Evolutionary conservation across 805 yeast genomes (phyloP).

Genomic region (Debaryomyces hansenii): DNA sequence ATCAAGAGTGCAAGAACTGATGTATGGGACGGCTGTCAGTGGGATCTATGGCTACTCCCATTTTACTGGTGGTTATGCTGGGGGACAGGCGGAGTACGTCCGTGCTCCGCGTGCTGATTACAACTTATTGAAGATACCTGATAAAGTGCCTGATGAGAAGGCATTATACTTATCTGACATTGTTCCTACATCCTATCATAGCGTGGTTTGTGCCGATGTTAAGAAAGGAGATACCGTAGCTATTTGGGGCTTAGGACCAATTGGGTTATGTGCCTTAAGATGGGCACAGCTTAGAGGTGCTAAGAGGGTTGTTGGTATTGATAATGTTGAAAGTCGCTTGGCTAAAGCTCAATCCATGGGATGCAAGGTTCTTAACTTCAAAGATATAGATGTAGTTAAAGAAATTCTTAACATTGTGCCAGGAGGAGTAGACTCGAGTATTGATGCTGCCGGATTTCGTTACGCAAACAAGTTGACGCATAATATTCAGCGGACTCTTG

Average conservation of each 20-base stretch:
- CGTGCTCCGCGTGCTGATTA: not conserved
- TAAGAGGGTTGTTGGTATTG: not conserved
- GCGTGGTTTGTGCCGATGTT: not conserved
- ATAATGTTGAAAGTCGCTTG: not conserved
- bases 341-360: too few relatives aligned
- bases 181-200: not conserved
- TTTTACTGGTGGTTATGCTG: constrained; percentile 1
- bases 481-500: not conserved
- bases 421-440: not conserved
- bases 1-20: not conserved
- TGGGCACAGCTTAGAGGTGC: not conserved
- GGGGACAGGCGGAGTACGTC: constrained; percentile 1
- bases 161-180: not conserved
- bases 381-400: not conserved
- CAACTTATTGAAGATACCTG: not conserved
- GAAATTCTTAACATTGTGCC: not conserved
- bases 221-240: not conserved
- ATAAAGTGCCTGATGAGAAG: not conserved
- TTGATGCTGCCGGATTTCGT: not conserved
- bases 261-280: not conserved
- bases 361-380: not conserved
- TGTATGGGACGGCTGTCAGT: not conserved
- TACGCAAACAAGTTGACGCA: not conserved
- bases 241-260: not conserved
- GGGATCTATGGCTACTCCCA: not conserved